Evolutionary conservation across 257 asterid species (phyloP).

Genomic region (Penstemon eatonii): DNA sequence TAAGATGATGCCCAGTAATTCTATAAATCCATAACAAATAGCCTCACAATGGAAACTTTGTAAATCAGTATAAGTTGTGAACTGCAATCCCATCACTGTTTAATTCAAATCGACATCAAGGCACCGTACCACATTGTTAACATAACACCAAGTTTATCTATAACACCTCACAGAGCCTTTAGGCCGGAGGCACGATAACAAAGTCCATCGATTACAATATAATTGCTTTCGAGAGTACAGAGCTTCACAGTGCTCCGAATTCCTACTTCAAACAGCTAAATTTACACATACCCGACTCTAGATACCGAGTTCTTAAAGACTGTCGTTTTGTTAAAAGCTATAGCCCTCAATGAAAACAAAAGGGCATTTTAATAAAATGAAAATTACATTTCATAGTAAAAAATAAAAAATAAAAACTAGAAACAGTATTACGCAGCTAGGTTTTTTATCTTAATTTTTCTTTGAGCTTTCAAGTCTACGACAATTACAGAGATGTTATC

Average conservation of each 20-base stretch:
- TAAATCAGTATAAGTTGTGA: too few species aligned
- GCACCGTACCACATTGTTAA: constrained; percentile 13
- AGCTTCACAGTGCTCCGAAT: constrained; percentile 14
- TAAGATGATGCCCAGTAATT: too few species aligned
- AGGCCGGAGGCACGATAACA: constrained; percentile 28
- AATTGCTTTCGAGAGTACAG: background rate
- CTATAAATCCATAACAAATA: too few species aligned
- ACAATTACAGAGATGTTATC: constrained; percentile 82
- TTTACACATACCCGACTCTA: constrained; percentile 27
- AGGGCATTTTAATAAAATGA: constrained; percentile 33
- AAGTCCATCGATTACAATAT: background rate
- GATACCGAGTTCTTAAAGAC: constrained; percentile 13
- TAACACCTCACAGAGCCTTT: constrained; percentile 39
- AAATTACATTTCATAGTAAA: constrained; percentile 26
- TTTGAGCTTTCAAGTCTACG: constrained; percentile 78
- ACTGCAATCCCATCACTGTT: too few species aligned
- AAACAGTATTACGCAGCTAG: constrained; percentile 25
- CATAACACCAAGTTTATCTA: constrained; percentile 9
- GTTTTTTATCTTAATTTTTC: constrained; percentile 59
- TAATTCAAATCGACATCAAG: background rate
- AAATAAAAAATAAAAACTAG: constrained; percentile 14
- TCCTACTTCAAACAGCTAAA: constrained; percentile 39
- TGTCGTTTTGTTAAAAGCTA: constrained; percentile 25
- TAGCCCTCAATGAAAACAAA: constrained; percentile 42
- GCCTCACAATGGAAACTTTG: too few species aligned